Evolutionary conservation across 768 basidiomycete genomes (phyloP).

Genomic region (Mycena alexandri): DNA sequence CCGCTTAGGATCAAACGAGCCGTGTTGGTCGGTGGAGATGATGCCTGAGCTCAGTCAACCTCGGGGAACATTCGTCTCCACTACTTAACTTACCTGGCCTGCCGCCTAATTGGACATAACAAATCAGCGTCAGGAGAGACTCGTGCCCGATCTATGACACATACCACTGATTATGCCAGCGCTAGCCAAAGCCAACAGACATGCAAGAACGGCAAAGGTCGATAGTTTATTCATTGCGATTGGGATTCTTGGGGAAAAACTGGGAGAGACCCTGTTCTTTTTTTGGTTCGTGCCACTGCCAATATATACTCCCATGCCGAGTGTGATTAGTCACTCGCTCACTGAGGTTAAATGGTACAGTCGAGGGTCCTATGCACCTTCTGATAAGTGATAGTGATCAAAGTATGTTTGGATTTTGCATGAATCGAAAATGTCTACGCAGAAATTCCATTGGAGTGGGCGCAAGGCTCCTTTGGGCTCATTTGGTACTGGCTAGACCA

Average conservation of each 20-base stretch:
- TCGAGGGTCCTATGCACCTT: slow-evolving; percentile 5
- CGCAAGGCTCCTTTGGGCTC: not conserved
- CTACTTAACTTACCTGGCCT: slow-evolving; percentile 15
- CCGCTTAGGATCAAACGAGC: slow-evolving; percentile 3
- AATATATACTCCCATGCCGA: slow-evolving; percentile 13
- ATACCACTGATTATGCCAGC: slow-evolving; percentile 9
- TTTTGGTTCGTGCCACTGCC: slow-evolving; percentile 6
- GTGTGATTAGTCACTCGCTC: slow-evolving; percentile 10
- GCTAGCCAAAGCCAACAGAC: slow-evolving; percentile 10
- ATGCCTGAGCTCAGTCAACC: slow-evolving; percentile 12
- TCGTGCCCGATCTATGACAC: slow-evolving; percentile 11
- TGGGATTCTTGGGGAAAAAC: slow-evolving; percentile 10
- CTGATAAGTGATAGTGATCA: slow-evolving; percentile 12
- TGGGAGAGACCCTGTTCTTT: slow-evolving; percentile 12
- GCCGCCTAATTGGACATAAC: slow-evolving; percentile 15
- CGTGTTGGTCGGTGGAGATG: slow-evolving; percentile 16
- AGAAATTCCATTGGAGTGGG: slow-evolving; percentile 1
- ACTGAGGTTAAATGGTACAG: slow-evolving; percentile 20
- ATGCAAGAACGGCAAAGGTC: slow-evolving; percentile 16
- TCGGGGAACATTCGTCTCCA: slow-evolving; percentile 5
- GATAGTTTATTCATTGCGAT: slow-evolving; percentile 12
- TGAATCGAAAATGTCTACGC: slow-evolving; percentile 1
- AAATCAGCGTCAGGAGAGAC: slow-evolving; percentile 9
- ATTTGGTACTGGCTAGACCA: slow-evolving; percentile 3
- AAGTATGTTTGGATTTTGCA: slow-evolving; percentile 5